These are phyloP conservation scores for Nigrospora sphaerica DNA, from an alignment of 2,329 filamentous ascomycete genomes.

Conservation along the genomic window DNA sequence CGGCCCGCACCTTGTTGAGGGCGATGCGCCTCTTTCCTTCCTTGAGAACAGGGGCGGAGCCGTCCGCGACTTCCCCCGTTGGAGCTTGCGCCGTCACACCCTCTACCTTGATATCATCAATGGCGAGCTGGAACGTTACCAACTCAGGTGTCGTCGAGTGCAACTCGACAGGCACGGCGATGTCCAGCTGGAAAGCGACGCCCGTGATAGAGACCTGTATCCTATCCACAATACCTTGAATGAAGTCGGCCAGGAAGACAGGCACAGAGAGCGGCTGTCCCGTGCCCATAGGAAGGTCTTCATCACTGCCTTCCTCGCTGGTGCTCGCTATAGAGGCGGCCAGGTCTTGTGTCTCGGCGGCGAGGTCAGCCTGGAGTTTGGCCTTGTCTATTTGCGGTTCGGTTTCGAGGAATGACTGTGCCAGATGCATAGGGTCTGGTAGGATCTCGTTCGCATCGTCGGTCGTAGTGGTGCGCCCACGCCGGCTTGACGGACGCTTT, in stretches of 20 bases:
- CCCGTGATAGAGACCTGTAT: conserved; percentile 59
- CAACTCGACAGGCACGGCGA: conserved; percentile 46
- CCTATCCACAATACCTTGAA: conserved; percentile 69
- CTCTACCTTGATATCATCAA: conserved; percentile 60
- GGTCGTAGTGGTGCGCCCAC: not conserved
- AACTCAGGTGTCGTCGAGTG: conserved; percentile 39
- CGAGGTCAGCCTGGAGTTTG: conserved; percentile 62
- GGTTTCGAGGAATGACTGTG: conserved; percentile 70
- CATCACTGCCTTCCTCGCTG: conserved; percentile 57
- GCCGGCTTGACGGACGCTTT: not conserved
- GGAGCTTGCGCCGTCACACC: conserved; percentile 45
- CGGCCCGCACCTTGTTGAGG: conserved; percentile 56
- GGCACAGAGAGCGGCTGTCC: conserved; percentile 65
- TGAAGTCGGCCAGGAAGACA: conserved; percentile 61
- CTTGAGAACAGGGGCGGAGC: conserved; percentile 37
- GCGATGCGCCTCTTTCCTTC: conserved; percentile 60
- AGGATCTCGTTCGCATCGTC: not conserved
- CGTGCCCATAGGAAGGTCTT: conserved; percentile 57
- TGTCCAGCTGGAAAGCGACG: conserved; percentile 59
- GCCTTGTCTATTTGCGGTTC: conserved; percentile 59
- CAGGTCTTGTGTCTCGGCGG: conserved; percentile 54
- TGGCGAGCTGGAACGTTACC: conserved; percentile 57
- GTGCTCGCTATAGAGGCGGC: conserved; percentile 51
- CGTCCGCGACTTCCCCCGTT: conserved; percentile 18
- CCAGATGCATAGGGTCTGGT: conserved; percentile 34